Evolutionary conservation across 208 protist species (phyloP).

Genomic region (Trypanosoma vivax): DNA sequence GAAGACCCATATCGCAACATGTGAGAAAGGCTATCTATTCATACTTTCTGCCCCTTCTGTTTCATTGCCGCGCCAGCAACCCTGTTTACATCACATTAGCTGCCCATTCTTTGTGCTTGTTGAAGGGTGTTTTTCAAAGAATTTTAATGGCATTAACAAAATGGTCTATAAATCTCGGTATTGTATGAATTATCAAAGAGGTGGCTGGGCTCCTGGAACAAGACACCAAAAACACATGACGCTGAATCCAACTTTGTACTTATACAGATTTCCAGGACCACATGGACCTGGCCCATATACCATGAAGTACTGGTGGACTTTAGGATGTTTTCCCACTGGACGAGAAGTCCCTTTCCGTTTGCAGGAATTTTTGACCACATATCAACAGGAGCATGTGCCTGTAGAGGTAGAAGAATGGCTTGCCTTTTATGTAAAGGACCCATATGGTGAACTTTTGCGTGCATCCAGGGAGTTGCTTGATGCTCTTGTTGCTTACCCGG

Average conservation of each 20-base stretch:
- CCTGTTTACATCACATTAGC: too few species aligned
- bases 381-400: conserved; percentile 81
- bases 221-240: conserved; percentile 89
- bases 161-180: conserved; percentile 11
- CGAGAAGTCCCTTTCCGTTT: conserved; percentile 73
- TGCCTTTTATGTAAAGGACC: conserved; percentile 58
- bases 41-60: too few species aligned
- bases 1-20: too few species aligned
- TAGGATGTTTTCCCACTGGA: conserved; percentile 84
- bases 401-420: conserved; percentile 86
- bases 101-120: too few species aligned
- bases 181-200: conserved; percentile 66
- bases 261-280: conserved; percentile 79
- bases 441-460: conserved; percentile 38
- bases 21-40: too few species aligned
- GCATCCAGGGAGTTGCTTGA: conserved; percentile 37
- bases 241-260: conserved; percentile 72
- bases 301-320: conserved; percentile 90
- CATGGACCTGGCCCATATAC: conserved; percentile 77
- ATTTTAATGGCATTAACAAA: conserved; percentile 5
- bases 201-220: conserved; percentile 72
- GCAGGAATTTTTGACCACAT: conserved; percentile 71
- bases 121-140: conserved; percentile 5
- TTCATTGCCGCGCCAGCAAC: too few species aligned
- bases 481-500: conserved; percentile 30